phyloP scores from a whole-genome alignment of 768 basidiomycete species.

The Mycena epipterygia region DNA sequence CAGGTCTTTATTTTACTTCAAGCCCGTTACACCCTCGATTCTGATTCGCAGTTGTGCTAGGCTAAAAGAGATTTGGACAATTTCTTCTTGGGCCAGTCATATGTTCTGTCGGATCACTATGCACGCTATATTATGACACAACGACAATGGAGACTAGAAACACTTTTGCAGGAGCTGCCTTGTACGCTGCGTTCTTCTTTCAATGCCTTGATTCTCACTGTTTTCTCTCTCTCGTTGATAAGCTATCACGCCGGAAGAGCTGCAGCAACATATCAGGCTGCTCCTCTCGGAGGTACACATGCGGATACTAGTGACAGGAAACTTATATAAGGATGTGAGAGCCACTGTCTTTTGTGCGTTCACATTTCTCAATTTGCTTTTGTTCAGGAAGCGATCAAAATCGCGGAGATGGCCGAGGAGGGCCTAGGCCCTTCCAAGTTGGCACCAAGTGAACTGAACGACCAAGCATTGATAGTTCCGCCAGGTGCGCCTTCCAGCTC shows the following conservation, averaged over 20 bases:
- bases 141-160: conserved; percentile 80
- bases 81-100: conserved; percentile 88
- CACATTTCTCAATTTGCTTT: conserved; percentile 9
- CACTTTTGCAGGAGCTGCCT: conserved; percentile 81
- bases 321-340: conserved; percentile 85
- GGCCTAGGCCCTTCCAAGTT: conserved; percentile 70
- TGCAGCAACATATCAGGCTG: conserved; percentile 70
- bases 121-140: conserved; percentile 78
- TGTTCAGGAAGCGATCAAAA: conserved; percentile 78
- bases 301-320: conserved; percentile 85
- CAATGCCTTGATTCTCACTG: not conserved
- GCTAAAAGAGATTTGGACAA: conserved; percentile 86
- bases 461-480: conserved; percentile 76
- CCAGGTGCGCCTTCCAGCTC: conserved; percentile 58
- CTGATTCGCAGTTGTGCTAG: conserved; percentile 52
- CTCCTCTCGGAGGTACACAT: conserved; percentile 77
- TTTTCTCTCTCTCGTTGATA: not conserved
- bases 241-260: conserved; percentile 82
- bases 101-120: conserved; percentile 84
- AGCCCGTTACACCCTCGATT: conserved; percentile 17
- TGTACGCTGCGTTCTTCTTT: conserved; percentile 54
- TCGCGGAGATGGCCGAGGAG: conserved; percentile 80
- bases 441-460: conserved; percentile 67
- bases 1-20: conserved; percentile 62
- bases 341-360: not conserved